Conservation (phyloP, 495 filamentous ascomycete genomes). For the Aspergillus panamensis region DNA sequence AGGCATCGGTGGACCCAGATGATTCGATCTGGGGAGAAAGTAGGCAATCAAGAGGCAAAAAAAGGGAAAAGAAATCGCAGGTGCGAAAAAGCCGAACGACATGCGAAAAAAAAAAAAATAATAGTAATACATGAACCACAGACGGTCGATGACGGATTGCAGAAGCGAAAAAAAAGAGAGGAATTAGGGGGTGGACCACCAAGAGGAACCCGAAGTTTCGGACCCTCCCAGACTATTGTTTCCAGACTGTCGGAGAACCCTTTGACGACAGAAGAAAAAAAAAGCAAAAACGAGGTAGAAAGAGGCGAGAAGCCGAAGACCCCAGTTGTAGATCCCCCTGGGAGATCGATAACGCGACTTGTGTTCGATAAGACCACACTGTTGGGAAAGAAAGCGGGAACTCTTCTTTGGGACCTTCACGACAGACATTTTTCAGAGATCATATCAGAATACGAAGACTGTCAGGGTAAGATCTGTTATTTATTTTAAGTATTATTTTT, state of each 20-base stretch:
- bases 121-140: neutral
- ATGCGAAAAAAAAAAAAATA: neutral
- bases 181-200: neutral
- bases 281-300: slow-evolving; percentile 11
- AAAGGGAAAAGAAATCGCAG: neutral
- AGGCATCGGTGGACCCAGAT: slow-evolving; percentile 32
- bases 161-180: neutral
- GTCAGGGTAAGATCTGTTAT: neutral
- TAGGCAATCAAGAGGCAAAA: slow-evolving; percentile 11
- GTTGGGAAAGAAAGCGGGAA: slow-evolving; percentile 12
- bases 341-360: slow-evolving; percentile 25
- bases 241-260: slow-evolving; percentile 7
- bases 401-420: too few relatives aligned
- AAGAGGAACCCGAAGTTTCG: slow-evolving; percentile 3
- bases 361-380: slow-evolving; percentile 21
- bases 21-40: slow-evolving; percentile 35
- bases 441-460: slow-evolving; percentile 17
- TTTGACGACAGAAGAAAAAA: slow-evolving; percentile 17
- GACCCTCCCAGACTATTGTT: slow-evolving; percentile 8
- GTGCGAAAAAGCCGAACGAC: slow-evolving; percentile 6
- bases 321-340: slow-evolving; percentile 25
- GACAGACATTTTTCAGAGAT: slow-evolving; percentile 32
- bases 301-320: slow-evolving; percentile 5
- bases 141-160: neutral
- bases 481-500: neutral